These are phyloP conservation scores for Taphrina wiesneri DNA, from an alignment of 1,139 yeast genomes.

Conservation along the genomic window DNA sequence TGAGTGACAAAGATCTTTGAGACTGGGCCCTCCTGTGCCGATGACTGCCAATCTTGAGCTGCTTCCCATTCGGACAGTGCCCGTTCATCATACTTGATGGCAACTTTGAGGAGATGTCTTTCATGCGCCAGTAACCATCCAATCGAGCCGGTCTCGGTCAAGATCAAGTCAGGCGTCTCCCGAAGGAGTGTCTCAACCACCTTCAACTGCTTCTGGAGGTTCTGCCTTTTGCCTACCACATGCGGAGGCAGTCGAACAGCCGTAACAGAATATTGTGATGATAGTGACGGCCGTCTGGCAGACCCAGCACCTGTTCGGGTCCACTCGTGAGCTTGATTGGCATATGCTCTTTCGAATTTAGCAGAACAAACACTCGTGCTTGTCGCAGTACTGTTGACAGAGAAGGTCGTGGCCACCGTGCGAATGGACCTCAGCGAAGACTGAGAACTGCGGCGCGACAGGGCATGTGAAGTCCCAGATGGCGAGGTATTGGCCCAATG, in stretches of 20 bases:
- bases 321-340: conserved; percentile 16
- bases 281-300: not conserved
- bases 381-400: conserved; percentile 23
- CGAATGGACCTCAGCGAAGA: conserved; percentile 12
- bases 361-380: conserved; percentile 20
- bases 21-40: conserved; percentile 17
- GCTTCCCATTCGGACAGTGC: conserved; percentile 20
- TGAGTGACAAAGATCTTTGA: conserved; percentile 25
- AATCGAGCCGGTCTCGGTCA: conserved; percentile 16
- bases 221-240: conserved; percentile 1
- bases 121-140: conserved; percentile 17
- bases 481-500: not conserved
- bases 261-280: conserved; percentile 5
- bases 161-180: not conserved
- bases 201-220: not conserved
- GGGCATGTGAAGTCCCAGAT: not conserved
- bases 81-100: conserved; percentile 21
- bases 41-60: conserved; percentile 14
- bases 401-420: conserved; percentile 13
- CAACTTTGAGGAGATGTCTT: not conserved
- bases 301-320: not conserved
- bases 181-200: conserved; percentile 2
- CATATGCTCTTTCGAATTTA: conserved; percentile 16
- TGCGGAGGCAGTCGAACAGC: conserved; percentile 7
- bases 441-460: conserved; percentile 10